Percentiles rank a stretch among this genome's conserved stretches.
phyloP scores from a whole-genome alignment of 768 basidiomycete species.

The Russula olivacea region DNA sequence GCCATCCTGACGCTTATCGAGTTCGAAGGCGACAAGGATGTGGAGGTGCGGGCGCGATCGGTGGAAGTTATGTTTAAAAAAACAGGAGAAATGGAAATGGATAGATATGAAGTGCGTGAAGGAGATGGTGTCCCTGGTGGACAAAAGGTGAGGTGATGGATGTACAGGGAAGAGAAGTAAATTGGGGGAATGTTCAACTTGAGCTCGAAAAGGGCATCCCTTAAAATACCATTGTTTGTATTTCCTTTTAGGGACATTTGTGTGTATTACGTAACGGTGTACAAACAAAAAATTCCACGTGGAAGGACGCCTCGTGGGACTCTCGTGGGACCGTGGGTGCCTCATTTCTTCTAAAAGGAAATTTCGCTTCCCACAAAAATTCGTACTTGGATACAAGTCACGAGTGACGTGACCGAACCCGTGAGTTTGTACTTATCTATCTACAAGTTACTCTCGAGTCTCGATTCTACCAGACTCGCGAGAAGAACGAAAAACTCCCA shows the following conservation, averaged over 20 bases:
- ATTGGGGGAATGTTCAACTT: slow-evolving; percentile 30
- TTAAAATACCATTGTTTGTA: slow-evolving; percentile 27
- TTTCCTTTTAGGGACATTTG: slow-evolving; percentile 26
- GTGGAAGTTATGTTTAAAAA: slow-evolving; percentile 58
- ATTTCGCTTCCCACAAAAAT: slow-evolving; percentile 15
- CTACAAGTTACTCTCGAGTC: too few species aligned
- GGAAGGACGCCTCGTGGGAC: slow-evolving; percentile 21
- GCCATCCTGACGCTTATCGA: slow-evolving; percentile 77
- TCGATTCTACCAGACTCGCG: too few species aligned
- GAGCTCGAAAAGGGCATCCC: slow-evolving; percentile 23
- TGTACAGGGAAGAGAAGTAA: slow-evolving; percentile 27
- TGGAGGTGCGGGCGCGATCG: slow-evolving; percentile 49
- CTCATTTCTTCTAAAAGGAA: slow-evolving; percentile 24
- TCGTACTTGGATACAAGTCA: background rate
- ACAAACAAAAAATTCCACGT: slow-evolving; percentile 30
- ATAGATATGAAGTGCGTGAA: slow-evolving; percentile 1
- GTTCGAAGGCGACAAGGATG: slow-evolving; percentile 72
- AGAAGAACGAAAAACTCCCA: too few species aligned
- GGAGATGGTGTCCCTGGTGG: slow-evolving; percentile 26
- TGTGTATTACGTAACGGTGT: slow-evolving; percentile 26
- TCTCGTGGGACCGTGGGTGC: slow-evolving; percentile 15
- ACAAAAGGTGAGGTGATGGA: slow-evolving; percentile 26
- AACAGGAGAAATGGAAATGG: background rate
- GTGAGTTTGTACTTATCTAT: too few species aligned
- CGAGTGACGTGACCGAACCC: slow-evolving; percentile 11